phyloP scores from a whole-genome alignment of 2,329 filamentous ascomycete genomes.

The Orbilia ellipsospora region DNA sequence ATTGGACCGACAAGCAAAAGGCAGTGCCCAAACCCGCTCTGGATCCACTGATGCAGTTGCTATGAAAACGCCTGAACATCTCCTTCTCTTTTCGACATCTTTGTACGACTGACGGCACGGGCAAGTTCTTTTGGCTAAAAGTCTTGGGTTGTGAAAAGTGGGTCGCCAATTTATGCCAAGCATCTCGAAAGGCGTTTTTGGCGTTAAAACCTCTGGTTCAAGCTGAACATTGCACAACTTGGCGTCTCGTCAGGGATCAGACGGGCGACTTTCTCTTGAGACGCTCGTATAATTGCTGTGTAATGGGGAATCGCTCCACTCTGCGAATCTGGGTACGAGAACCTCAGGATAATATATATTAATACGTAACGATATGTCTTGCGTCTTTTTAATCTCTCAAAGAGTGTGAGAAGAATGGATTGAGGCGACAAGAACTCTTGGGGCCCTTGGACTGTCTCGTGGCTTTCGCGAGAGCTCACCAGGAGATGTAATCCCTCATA shows the following conservation, averaged over 20 bases:
- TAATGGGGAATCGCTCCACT: background rate
- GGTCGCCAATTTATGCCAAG: conserved; percentile 25
- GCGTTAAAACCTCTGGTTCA: conserved; percentile 38
- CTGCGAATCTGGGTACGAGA: too few relatives aligned
- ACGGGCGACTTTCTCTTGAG: conserved; percentile 1
- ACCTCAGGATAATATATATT: conserved; percentile 14
- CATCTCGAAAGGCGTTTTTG: conserved; percentile 13
- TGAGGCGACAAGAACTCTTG: conserved; percentile 10
- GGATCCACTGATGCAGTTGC: conserved; percentile 4
- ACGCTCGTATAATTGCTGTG: conserved; percentile 21
- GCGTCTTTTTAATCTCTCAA: conserved; percentile 1
- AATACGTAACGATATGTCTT: conserved; percentile 13
- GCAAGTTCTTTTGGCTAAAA: background rate
- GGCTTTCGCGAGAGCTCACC: conserved; percentile 45
- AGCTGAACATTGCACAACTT: conserved; percentile 12
- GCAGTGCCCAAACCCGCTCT: too few relatives aligned
- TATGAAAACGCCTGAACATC: conserved; percentile 9
- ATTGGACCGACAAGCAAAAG: conserved; percentile 7
- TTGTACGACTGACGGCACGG: conserved; percentile 34
- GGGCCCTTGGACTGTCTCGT: conserved; percentile 21
- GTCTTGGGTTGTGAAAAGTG: background rate
- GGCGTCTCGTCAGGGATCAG: conserved; percentile 41
- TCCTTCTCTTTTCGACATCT: conserved; percentile 11
- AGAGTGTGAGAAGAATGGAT: conserved; percentile 13
- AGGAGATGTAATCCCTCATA: conserved; percentile 45